These are phyloP conservation scores for Geotrichum histeridarum DNA, from an alignment of 1,139 yeast species.

Conservation along the genomic window DNA sequence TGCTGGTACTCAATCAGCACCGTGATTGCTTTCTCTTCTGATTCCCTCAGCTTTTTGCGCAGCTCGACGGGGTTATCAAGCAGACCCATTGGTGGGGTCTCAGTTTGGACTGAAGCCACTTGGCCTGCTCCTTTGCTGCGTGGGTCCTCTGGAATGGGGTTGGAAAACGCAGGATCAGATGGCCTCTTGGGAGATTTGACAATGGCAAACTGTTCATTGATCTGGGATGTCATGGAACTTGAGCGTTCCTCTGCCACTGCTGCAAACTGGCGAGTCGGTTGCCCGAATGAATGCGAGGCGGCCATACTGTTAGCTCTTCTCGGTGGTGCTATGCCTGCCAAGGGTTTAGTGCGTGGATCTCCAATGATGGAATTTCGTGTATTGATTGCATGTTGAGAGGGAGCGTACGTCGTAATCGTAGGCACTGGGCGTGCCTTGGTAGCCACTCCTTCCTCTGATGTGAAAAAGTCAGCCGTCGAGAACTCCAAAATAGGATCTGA, in stretches of 20 bases:
- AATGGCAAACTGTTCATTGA: neutral
- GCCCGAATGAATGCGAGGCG: neutral
- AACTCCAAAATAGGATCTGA: slow-evolving; percentile 20
- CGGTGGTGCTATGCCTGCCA: neutral
- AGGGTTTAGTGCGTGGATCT: neutral
- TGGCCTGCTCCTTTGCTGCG: neutral
- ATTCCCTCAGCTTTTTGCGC: slow-evolving; percentile 25
- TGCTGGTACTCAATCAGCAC: slow-evolving; percentile 31
- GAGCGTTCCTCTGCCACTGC: neutral
- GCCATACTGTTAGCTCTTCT: slow-evolving; percentile 3
- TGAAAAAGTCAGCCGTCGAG: slow-evolving; percentile 20
- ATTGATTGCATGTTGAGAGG: slow-evolving; percentile 19
- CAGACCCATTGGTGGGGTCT: neutral
- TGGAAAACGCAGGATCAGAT: neutral
- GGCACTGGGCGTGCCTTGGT: slow-evolving; percentile 14
- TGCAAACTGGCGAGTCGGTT: neutral
- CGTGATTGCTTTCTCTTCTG: slow-evolving; percentile 29
- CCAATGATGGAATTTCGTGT: slow-evolving; percentile 18
- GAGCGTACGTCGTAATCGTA: slow-evolving; percentile 14
- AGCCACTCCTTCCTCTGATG: slow-evolving; percentile 7
- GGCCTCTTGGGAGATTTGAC: neutral
- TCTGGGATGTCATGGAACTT: neutral
- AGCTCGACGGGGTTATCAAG: slow-evolving; percentile 19
- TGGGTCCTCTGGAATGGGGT: neutral
- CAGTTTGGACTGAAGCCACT: neutral